Base-by-base conservation (phyloP, 2,329 filamentous ascomycete species). In the Cladophialophora psammophila region DNA sequence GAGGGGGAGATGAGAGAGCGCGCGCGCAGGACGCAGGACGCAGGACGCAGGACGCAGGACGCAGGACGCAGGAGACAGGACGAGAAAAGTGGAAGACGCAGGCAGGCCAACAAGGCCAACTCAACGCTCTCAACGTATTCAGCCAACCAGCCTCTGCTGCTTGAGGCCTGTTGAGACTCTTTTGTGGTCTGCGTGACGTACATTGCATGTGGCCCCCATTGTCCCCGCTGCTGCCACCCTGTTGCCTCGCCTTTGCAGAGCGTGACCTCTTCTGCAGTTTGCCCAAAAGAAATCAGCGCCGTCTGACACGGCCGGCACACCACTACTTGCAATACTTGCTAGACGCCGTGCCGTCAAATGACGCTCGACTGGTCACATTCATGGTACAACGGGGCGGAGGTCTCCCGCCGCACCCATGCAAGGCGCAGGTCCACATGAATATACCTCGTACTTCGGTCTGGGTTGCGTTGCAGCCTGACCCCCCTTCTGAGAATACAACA, bases 211-310 rank as follows among this genome's bases (percentile, higher is more conserved):
- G 42, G 42, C 40, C 45, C n/a, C n/a, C 38, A n/a, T 40, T 62
- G 32, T 69, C 65, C 56, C 60, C 35, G 32, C 53, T 50, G n/a
- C 42, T 4, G n/a, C 10, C n/a, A 15, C 15, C 42, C 45, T 26
- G 45, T n/a, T 42, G 38, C 15, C 15, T 42, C 12, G 5, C 15
- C 5, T 42, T 42, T 5, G 38, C 13, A 15, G 38, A 10, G 45
- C 26, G 45, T 26, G 45, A 50, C 45, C 9, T 13, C 40, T 18
- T 5, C 40, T 42, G 40, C 40, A 42, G 15, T n/a, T 42, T 10
- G 40, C 40, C 40, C 15, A 18, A n/a, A 42, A n/a, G 15, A n/a
- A 26, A 50, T 1, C 18, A 12, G 3, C 4, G 3, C 20, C 26
- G 20, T 50, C 45, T 26, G 18, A 31, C 45, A 31, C 12, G 18